Percentiles rank a stretch among this genome's conserved stretches.
These are phyloP conservation scores for Ustilago tritici DNA, from an alignment of 1,284 basidiomycete species.

Conservation along the genomic window DNA sequence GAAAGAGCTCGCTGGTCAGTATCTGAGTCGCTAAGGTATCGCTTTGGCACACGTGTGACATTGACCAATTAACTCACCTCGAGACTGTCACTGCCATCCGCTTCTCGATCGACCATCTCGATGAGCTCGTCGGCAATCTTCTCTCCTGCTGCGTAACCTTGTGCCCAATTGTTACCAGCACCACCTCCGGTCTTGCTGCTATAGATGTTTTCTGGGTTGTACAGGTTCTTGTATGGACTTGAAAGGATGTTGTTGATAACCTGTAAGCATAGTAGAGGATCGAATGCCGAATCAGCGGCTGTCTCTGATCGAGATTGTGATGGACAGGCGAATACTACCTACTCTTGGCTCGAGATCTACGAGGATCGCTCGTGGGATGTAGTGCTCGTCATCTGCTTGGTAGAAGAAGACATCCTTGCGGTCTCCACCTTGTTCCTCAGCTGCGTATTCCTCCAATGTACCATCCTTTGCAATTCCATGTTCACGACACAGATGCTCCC, in stretches of 20 bases:
- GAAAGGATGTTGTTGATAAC: conserved; percentile 95
- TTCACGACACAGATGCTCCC: conserved; percentile 68
- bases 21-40: not conserved
- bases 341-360: conserved; percentile 98
- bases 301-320: not conserved
- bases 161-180: conserved; percentile 99
- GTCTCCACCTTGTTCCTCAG: conserved; percentile 73
- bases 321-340: conserved; percentile 60
- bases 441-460: conserved; percentile 67
- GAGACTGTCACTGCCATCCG: conserved; percentile 95
- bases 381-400: conserved; percentile 99
- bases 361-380: conserved; percentile 95
- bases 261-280: conserved; percentile 71
- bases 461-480: conserved; percentile 68
- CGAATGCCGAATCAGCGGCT: not conserved
- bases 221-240: conserved; percentile 91
- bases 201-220: conserved; percentile 99
- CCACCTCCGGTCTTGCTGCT: conserved; percentile 95
- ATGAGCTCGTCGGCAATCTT: conserved; percentile 95
- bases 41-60: too few relatives aligned
- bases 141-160: conserved; percentile 86
- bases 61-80: conserved; percentile 76
- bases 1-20: not conserved
- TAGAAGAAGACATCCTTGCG: conserved; percentile 99
- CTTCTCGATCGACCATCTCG: conserved; percentile 99